phyloP scores from a whole-genome alignment of 148 eudicot species.

The Camellia sinensis region DNA sequence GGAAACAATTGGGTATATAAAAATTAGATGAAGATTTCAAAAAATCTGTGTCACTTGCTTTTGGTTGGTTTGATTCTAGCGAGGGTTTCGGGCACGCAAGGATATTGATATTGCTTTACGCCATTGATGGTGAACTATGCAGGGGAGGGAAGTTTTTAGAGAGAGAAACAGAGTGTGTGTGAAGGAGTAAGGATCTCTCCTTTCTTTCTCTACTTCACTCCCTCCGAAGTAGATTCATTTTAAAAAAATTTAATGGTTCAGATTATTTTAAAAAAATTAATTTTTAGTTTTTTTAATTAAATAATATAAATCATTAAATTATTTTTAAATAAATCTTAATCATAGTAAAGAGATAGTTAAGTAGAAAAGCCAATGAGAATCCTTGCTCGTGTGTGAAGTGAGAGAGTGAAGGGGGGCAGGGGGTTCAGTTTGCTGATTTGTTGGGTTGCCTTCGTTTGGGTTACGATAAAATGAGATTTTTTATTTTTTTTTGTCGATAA shows the following conservation, averaged over 20 bases:
- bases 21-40: neutral
- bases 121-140: conserved; percentile 43
- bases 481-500: too few species aligned
- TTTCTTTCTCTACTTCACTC: too few species aligned
- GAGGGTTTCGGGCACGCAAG: conserved; percentile 39
- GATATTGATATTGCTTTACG: conserved; percentile 31
- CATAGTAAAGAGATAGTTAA: too few species aligned
- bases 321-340: too few species aligned
- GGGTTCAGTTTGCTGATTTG: neutral
- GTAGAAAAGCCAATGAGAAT: too few species aligned
- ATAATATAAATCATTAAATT: too few species aligned
- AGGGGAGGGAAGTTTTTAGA: neutral
- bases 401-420: conserved; percentile 8
- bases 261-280: too few species aligned
- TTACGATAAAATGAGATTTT: too few species aligned
- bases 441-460: conserved; percentile 16
- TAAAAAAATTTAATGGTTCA: too few species aligned
- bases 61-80: neutral
- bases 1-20: neutral
- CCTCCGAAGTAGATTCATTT: too few species aligned
- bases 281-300: too few species aligned
- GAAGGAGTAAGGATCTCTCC: too few species aligned
- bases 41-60: neutral
- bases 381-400: neutral
- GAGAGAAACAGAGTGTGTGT: conserved; percentile 8